These are phyloP conservation scores for Epichloe gansuensis DNA, from an alignment of 2,329 filamentous ascomycete genomes.

Conservation along the genomic window DNA sequence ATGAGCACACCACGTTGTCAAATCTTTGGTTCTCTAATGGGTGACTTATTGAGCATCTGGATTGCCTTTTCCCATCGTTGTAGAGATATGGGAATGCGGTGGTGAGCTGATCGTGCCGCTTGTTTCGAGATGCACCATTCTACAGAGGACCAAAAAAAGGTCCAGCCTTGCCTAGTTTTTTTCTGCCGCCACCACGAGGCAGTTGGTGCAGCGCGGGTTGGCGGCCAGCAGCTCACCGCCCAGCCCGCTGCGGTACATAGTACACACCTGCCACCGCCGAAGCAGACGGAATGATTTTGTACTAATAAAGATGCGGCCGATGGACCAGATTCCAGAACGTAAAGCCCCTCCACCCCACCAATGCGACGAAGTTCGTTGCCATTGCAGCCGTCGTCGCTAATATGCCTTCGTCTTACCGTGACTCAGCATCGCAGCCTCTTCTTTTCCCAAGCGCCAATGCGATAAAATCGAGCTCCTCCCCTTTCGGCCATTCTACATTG, in stretches of 20 bases:
- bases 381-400: not conserved
- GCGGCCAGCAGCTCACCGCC: not conserved
- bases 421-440: not conserved
- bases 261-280: not conserved
- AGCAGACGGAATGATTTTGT: not conserved
- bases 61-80: not conserved
- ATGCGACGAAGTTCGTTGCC: slow-evolving; percentile 1
- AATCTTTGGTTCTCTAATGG: not conserved
- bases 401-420: not conserved
- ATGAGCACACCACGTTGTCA: not conserved
- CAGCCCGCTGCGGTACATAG: not conserved
- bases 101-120: not conserved
- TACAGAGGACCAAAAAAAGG: slow-evolving; percentile 9
- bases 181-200: slow-evolving; percentile 7
- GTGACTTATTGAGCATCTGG: not conserved
- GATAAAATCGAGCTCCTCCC: not conserved
- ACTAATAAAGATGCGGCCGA: not conserved
- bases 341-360: slow-evolving; percentile 20
- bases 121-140: not conserved
- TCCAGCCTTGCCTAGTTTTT: slow-evolving; percentile 19
- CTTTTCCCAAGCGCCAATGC: not conserved
- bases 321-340: not conserved
- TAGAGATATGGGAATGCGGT: slow-evolving; percentile 1
- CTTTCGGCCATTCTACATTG: not conserved
- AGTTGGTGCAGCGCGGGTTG: slow-evolving; percentile 2